Conservation (phyloP, 2,329 filamentous ascomycete species). For the Fusarium sp. region DNA sequence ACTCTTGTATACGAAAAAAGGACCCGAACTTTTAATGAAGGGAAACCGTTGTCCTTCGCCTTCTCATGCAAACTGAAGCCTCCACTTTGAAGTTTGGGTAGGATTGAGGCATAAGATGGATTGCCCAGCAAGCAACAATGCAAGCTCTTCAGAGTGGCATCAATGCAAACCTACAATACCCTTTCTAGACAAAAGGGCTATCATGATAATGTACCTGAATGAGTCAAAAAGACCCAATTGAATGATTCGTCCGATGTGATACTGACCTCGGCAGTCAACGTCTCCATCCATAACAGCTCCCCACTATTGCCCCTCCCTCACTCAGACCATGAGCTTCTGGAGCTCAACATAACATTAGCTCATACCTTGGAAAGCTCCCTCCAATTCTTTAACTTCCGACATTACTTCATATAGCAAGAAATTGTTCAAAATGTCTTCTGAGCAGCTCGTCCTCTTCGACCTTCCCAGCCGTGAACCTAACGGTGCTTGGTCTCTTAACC, state of each 20-base stretch:
- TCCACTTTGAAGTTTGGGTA: neutral
- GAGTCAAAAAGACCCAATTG: neutral
- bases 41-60: neutral
- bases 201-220: neutral
- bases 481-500: slow-evolving; percentile 72
- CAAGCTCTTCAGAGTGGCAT: neutral
- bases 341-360: neutral
- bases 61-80: neutral
- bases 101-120: neutral
- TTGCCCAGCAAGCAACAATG: neutral
- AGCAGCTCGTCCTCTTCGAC: slow-evolving; percentile 69
- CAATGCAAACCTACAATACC: neutral
- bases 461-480: slow-evolving; percentile 64
- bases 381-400: neutral
- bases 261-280: neutral
- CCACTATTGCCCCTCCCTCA: slow-evolving; percentile 33
- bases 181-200: neutral
- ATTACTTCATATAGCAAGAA: accelerated
- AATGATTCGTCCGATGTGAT: neutral
- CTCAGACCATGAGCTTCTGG: slow-evolving; percentile 5
- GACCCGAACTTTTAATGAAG: too few relatives aligned
- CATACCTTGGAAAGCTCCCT: neutral
- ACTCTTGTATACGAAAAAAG: neutral
- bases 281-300: slow-evolving; percentile 10
- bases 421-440: slow-evolving; percentile 45